Evolutionary conservation across 2,329 filamentous ascomycete species (phyloP).

Genomic region (Arthrobotrys conoides): DNA sequence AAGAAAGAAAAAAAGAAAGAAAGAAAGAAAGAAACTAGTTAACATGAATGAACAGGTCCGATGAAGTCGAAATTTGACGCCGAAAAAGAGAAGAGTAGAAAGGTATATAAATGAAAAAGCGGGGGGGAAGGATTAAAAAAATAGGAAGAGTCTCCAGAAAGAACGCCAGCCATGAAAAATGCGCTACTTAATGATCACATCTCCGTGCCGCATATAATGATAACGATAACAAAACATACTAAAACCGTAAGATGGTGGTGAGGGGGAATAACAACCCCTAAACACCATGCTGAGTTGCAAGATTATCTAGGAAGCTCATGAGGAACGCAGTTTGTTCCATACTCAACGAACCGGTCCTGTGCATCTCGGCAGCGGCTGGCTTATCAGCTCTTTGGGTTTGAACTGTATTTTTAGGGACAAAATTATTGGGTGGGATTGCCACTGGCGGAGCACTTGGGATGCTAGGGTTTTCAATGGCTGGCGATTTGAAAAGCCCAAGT

Average conservation of each 20-base stretch:
- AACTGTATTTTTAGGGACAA: neutral
- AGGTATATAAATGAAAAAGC: conserved; percentile 14
- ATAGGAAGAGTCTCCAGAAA: neutral
- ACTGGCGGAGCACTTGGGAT: conserved; percentile 14
- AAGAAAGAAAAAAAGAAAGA: neutral
- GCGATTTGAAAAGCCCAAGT: conserved; percentile 63
- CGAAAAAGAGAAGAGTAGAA: neutral
- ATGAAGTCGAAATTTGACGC: conserved; percentile 19
- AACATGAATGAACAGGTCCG: neutral
- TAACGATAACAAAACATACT: conserved; percentile 1
- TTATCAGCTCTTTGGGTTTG: conserved; percentile 31
- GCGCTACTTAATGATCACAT: conserved; percentile 10
- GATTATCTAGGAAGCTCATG: conserved; percentile 51
- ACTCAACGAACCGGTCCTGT: conserved; percentile 44
- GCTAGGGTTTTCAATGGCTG: conserved; percentile 29
- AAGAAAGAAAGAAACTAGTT: conserved; percentile 7
- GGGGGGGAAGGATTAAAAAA: neutral
- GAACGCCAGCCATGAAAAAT: conserved; percentile 56
- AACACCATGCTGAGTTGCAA: conserved; percentile 56
- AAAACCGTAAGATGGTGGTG: conserved; percentile 6
- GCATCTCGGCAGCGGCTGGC: conserved; percentile 35
- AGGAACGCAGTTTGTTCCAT: conserved; percentile 51
- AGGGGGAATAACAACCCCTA: neutral
- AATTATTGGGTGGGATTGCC: conserved; percentile 6
- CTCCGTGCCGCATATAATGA: conserved; percentile 29